Base-by-base conservation (phyloP, 2,329 filamentous ascomycete genomes). In the Clonostachys rhizophaga region DNA sequence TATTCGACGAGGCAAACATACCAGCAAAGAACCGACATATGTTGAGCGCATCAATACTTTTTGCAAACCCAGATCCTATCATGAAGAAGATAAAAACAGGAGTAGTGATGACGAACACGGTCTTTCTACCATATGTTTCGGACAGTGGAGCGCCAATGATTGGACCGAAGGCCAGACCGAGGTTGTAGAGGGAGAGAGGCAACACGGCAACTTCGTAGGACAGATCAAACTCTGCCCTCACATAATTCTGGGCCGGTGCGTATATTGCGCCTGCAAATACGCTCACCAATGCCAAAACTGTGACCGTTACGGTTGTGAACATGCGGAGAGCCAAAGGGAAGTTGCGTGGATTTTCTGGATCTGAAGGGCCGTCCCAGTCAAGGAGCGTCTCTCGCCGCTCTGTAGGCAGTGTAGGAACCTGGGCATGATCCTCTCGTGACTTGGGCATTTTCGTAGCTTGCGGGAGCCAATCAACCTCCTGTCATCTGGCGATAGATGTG, bases 341-440 rank as follows among this genome's bases (percentile, higher is more conserved):
- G 66, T 91, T 91, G 72, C 91, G 91, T 1, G 88, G 88, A 59
- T 91, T 91, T 54, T 85, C 85, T 0, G 80, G 79, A 61, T 91
- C 87, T 51, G 83, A 70, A 12, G 83, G 74, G 8, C 54, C 55
- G n/a, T 54, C 57, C 57, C 57, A 60, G 52, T 60, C 57, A 43
- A 30, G 24, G 24, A 30, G 24, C 24, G 24, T 30, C 24, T 9
- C 24, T 9, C 24, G 24, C 24, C 24, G 24, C 24, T 30, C 24
- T 30, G 24, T 30, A 30, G 24, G 24, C 24, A 30, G 24, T 9
- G 24, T 30, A 30, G 24, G 24, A 10, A 10, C 24, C 24, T 30
- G 24, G 24, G 24, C 24, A 30, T 30, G 24, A 30, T 30, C 24
- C 24, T 30, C 24, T 30, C 24, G 24, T 30, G 24, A 30, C 24